Percentiles rank a stretch among this genome's conserved stretches.
Conservation (phyloP, 306 rosid genomes). For the Albizia julibrissin region DNA sequence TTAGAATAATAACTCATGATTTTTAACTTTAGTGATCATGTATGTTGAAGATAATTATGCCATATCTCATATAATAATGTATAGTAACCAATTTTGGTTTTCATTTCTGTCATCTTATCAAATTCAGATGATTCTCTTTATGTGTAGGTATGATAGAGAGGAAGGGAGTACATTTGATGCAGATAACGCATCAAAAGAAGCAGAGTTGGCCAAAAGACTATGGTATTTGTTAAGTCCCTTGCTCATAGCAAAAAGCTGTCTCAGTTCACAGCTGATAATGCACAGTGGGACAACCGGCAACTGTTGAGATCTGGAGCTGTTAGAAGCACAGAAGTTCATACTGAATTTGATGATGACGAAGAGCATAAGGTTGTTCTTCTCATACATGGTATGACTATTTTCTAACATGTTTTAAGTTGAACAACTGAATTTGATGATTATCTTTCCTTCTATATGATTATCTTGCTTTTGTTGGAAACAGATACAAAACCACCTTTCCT, state of each 20-base stretch:
- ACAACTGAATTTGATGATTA: neutral
- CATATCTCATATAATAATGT: constrained; percentile 4
- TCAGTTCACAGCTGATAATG: constrained; percentile 94
- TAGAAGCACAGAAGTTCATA: constrained; percentile 97
- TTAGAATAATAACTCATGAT: constrained; percentile 7
- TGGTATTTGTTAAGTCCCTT: constrained; percentile 77
- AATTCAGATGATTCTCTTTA: constrained; percentile 29
- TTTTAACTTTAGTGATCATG: constrained; percentile 19
- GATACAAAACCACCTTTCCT: constrained; percentile 98
- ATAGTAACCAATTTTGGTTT: neutral
- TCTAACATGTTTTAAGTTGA: constrained; percentile 9
- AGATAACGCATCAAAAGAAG: constrained; percentile 89
- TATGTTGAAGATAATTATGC: constrained; percentile 14
- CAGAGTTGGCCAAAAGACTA: constrained; percentile 93
- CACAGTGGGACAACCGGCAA: constrained; percentile 98
- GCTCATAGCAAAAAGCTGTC: constrained; percentile 92
- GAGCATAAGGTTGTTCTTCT: constrained; percentile 95
- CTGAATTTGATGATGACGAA: constrained; percentile 96
- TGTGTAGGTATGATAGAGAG: constrained; percentile 91
- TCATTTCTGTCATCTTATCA: constrained; percentile 24
- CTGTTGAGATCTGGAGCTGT: constrained; percentile 97
- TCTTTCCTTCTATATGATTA: constrained; percentile 22
- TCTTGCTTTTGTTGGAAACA: constrained; percentile 43
- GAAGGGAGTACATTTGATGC: constrained; percentile 86
- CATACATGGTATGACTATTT: constrained; percentile 74